Conservation (phyloP, 2,329 filamentous ascomycete genomes). For the Anthostomella pinea region DNA sequence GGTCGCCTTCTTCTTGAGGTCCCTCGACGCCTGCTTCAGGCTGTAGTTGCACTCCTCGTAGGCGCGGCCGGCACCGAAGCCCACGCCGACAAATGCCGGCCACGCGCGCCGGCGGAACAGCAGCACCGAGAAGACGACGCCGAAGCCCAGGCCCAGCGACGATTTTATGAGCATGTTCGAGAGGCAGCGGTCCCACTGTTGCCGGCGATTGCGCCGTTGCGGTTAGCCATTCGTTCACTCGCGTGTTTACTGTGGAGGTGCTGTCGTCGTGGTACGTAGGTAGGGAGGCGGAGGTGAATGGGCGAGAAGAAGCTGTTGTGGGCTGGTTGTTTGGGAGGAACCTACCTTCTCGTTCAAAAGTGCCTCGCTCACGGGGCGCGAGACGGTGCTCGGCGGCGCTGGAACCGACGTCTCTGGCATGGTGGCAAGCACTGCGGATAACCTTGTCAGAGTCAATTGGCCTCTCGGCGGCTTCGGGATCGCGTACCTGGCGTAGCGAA, state of each 20-base stretch:
- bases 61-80: slow-evolving; percentile 92
- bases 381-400: slow-evolving; percentile 61
- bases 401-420: slow-evolving; percentile 56
- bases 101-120: slow-evolving; percentile 97
- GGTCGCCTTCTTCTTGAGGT: slow-evolving; percentile 52
- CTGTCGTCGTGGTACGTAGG: too few species aligned
- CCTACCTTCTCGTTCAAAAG: slow-evolving; percentile 97
- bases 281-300: too few species aligned
- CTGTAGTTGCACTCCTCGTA: slow-evolving; percentile 97
- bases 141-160: slow-evolving; percentile 91
- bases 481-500: slow-evolving; percentile 12
- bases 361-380: slow-evolving; percentile 92
- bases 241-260: too few species aligned
- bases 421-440: slow-evolving; percentile 23
- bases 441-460: slow-evolving; percentile 19
- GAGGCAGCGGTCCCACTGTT: slow-evolving; percentile 98
- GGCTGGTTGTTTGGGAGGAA: slow-evolving; percentile 16
- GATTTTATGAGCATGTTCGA: slow-evolving; percentile 98
- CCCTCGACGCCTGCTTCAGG: slow-evolving; percentile 59
- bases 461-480: slow-evolving; percentile 1
- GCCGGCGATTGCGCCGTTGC: too few species aligned
- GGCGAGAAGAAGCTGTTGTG: too few species aligned
- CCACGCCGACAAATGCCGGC: slow-evolving; percentile 92
- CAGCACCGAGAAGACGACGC: slow-evolving; percentile 96
- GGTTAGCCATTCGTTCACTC: too few species aligned